A percentile compares a stretch with the other conserved stretches of the same genome.
Conservation (phyloP, 441 rosid species). For the Croton setiger region DNA sequence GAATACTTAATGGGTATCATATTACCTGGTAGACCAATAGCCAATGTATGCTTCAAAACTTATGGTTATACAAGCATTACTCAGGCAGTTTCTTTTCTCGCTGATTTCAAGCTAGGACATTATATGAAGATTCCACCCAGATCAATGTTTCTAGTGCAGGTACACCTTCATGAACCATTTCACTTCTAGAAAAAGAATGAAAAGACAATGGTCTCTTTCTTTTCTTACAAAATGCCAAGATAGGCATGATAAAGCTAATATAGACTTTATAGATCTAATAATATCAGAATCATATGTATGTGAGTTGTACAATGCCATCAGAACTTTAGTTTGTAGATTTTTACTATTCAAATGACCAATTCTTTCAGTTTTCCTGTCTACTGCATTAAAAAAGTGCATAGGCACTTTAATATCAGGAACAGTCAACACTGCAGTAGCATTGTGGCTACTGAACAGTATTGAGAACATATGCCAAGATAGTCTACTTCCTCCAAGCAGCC, state of each 20-base stretch:
- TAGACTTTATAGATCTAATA: neutral
- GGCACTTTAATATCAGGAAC: conserved; percentile 74
- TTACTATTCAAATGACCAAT: neutral
- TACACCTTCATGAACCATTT: conserved; percentile 7
- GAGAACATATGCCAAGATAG: conserved; percentile 58
- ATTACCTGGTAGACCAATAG: conserved; percentile 51
- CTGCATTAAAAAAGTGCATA: conserved; percentile 26
- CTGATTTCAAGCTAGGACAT: conserved; percentile 61
- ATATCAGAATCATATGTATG: neutral
- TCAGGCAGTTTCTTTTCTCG: conserved; percentile 53
- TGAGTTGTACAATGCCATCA: neutral
- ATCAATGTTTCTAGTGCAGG: conserved; percentile 62
- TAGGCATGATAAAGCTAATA: neutral
- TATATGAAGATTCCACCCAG: conserved; percentile 72
- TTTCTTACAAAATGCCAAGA: neutral
- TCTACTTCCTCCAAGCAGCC: conserved; percentile 61
- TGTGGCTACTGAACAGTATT: conserved; percentile 60
- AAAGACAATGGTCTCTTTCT: neutral
- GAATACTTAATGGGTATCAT: conserved; percentile 54
- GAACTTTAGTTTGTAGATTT: neutral
- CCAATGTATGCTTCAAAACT: conserved; percentile 60
- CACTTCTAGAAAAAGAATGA: neutral
- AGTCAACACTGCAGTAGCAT: conserved; percentile 47
- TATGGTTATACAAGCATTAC: conserved; percentile 64
- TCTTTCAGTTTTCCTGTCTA: neutral